Evolutionary conservation across 2,329 filamentous ascomycete species (phyloP), one percentile per base, ranked within the genome.

Genomic region (Monosporascus sp.): DNA sequence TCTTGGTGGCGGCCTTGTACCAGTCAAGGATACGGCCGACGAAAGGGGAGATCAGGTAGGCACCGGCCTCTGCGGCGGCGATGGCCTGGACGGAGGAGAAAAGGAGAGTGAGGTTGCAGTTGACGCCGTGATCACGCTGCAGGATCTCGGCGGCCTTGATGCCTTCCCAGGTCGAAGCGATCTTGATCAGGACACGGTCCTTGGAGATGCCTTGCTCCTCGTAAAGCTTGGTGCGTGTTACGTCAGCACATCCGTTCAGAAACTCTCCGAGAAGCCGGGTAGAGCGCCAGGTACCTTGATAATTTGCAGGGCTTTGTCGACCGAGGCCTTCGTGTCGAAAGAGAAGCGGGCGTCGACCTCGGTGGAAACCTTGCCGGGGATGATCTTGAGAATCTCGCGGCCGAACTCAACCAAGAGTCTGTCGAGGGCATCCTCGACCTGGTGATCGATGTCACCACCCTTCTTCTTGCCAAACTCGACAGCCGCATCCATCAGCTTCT

Each of bases 1-100:
- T 92, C 87, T 96, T 96, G 74, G 86, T 89, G 66, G 86, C 79
- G 55, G 90, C 90, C 90, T 99, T 99, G 89, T 87, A 97, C 93
- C 93, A 99, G 80, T 99, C 94, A 65, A 99, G 89, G 72, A 99
- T 99, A 72, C 94, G 92, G 74, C 94, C 94, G 65, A 99, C 94
- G 78, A 97, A 99, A 74, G 94, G 94, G 49, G 94, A 97, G 80
- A 99, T 97, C 72, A 99, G 89, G 87, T 89, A 97, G 67, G 93
- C 91, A 69, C 84, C 85, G 64, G 94, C 94, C 83, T 99, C 94
- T 58, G 94, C 94, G 69, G 89, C 93, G 64, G 89, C 92, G 68
- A 97, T 95, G 70, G 94, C 94, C 82, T 99, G 94, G 63, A 88
- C 82, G 60, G 88, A 80, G 49, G 93, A 97, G 87, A 99, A 99